Evolutionary conservation across 371 early-diverging fungal genomes (phyloP).

Genomic region (Nematocida sp.): DNA sequence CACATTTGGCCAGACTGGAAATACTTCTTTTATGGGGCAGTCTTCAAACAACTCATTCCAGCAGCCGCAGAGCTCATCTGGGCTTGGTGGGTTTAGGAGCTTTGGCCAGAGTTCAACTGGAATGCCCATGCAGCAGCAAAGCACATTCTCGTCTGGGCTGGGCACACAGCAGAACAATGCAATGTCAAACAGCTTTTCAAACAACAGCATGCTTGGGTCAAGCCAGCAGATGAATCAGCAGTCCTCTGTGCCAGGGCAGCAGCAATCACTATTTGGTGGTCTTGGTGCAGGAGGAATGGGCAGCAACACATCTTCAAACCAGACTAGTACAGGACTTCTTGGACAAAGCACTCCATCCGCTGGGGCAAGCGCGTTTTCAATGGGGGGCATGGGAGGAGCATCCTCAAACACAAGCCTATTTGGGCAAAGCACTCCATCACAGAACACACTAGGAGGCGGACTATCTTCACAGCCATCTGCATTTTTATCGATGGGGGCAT

Average conservation of each 20-base stretch:
- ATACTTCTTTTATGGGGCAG: constrained; percentile 7
- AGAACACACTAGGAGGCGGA: background rate
- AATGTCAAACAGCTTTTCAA: background rate
- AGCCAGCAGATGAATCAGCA: background rate
- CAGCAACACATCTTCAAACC: background rate
- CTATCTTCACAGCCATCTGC: background rate
- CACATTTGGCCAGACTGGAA: background rate
- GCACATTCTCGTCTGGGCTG: background rate
- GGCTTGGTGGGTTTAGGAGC: background rate
- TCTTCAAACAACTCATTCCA: constrained; percentile 2
- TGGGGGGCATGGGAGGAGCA: background rate
- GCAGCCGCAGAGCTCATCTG: constrained; percentile 13
- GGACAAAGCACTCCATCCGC: background rate
- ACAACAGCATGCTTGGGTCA: background rate
- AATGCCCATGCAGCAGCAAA: background rate
- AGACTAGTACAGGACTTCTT: background rate
- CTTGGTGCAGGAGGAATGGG: background rate
- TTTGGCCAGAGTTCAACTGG: background rate
- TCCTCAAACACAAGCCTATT: background rate
- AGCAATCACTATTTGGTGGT: background rate
- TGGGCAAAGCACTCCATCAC: background rate
- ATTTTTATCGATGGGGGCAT: background rate
- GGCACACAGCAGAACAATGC: background rate
- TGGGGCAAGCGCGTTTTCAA: background rate
- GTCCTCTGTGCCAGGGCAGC: background rate